phyloP scores from a whole-genome alignment of 345 rosid species.

The sweet orange (Citrus sinensis) region DVS_A1.0 CM039162.1:28562001-28562500 shows the following conservation, averaged over 20 bases:
- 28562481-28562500: not conserved
- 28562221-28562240: not conserved
- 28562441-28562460: not conserved
- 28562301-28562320: not conserved
- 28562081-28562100: too few species aligned
- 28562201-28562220: not conserved
- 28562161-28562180: not conserved
- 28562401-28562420: not conserved
- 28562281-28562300: not conserved
- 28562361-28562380: not conserved
- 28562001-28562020: not conserved
- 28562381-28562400: not conserved
- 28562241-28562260: not conserved
- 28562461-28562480: not conserved
- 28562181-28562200: not conserved
- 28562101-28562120: not conserved
- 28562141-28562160: not conserved
- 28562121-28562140: not conserved
- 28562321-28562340: not conserved
- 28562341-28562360: not conserved
- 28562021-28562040: not conserved
- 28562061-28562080: too few species aligned
- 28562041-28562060: not conserved
- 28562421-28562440: not conserved
- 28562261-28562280: not conserved